Evolutionary conservation across 1,284 basidiomycete species (phyloP), one percentile per base, ranked within the genome.

Genomic region (Ganoderma multipileum): DNA sequence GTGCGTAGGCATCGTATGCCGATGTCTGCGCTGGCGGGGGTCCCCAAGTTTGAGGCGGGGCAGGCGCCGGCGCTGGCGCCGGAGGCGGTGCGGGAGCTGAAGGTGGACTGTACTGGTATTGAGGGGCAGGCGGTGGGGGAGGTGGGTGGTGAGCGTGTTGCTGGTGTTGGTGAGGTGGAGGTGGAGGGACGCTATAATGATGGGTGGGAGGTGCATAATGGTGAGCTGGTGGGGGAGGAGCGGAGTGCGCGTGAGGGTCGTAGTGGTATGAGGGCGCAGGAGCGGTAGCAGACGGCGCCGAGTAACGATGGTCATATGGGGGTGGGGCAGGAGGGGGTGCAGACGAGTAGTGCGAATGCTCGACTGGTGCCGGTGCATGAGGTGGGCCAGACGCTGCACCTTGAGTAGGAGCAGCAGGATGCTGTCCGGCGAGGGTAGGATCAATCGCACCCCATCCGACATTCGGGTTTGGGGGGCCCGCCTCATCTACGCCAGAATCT

Each of bases 291-390:
- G 75, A 60, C 33, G 58, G 73, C 18, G 76, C 66, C 23, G 76
- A 61, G 73, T 73, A 76, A 20, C 67, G 77, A 74, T 70, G 73
- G 70, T 72, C 81, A 74, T 68, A 81, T 72, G 69, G 57, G 1
- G 72, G 54, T 28, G 74, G 66, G 14, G 74, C 61, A 5, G 75
- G 61, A 11, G 74, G 66, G 2, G 68, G 74, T 26, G 73, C 67
- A 30, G 71, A 65, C 3, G 67, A 52, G 28, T 72, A 72, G 47
- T 72, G 76, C 9, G 73, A 70, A 44, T 71, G 76, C 11, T 71
- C 70, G 23, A 66, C 70, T 0, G 69, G 65, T 3, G 66, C 66
- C 12, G 72, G 69, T 7, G 70, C 64, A 50, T 72, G 73, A 11
- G 66, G 65, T 26, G 72, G 65, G 28, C 74, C 68, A 30, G 74